phyloP scores from a whole-genome alignment of 495 filamentous ascomycete species.

The Pseudomonodictys pantanalensis region DNA sequence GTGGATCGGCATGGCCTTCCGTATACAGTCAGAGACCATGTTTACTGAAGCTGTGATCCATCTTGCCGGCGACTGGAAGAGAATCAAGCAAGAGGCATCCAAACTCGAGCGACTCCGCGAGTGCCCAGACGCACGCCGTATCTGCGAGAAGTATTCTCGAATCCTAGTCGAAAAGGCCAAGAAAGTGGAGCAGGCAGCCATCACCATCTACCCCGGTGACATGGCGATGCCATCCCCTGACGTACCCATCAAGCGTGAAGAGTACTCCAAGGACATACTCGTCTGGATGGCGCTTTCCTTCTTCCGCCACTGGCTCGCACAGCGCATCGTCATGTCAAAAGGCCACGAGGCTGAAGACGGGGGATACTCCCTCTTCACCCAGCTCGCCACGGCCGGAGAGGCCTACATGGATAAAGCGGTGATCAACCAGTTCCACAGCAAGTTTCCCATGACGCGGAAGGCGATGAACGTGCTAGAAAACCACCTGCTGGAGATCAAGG shows the following conservation, averaged over 20 bases:
- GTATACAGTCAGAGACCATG: constrained; percentile 45
- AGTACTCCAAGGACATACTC: constrained; percentile 38
- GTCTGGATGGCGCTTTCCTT: constrained; percentile 38
- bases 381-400: constrained; percentile 29
- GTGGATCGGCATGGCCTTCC: constrained; percentile 46
- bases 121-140: constrained; percentile 35
- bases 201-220: constrained; percentile 11
- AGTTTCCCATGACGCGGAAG: constrained; percentile 40
- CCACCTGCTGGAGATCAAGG: constrained; percentile 35
- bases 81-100: constrained; percentile 1
- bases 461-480: constrained; percentile 34
- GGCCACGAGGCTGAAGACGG: constrained; percentile 29
- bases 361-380: constrained; percentile 32
- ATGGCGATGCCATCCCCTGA: constrained; percentile 5
- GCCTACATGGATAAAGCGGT: constrained; percentile 34
- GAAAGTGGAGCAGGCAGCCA: constrained; percentile 17
- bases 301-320: constrained; percentile 35
- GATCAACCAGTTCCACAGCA: constrained; percentile 31
- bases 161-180: constrained; percentile 41
- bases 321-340: constrained; percentile 26
- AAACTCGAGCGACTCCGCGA: constrained; percentile 21
- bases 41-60: constrained; percentile 52
- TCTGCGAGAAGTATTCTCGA: constrained; percentile 40
- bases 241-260: constrained; percentile 23
- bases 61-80: constrained; percentile 46